These are phyloP conservation scores for Thymus quinquecostatus DNA, from an alignment of 257 asterid genomes.

Conservation along the genomic window DNA sequence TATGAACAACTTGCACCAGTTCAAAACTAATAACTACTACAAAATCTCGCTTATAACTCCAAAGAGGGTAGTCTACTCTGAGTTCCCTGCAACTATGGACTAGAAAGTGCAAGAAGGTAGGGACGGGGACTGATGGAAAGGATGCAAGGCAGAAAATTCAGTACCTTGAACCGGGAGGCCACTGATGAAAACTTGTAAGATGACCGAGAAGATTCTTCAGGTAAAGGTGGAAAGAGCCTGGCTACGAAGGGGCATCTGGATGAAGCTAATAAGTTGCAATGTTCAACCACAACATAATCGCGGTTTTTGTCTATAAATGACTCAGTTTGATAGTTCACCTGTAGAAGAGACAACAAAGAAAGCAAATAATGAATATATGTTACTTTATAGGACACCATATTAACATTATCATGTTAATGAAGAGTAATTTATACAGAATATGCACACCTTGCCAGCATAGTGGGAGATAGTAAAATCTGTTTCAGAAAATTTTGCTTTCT, in stretches of 20 bases:
- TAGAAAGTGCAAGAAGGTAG: slow-evolving; percentile 2
- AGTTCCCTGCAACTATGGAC: slow-evolving; percentile 18
- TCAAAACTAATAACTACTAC: background rate
- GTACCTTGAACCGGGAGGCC: slow-evolving; percentile 96
- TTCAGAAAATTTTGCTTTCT: slow-evolving; percentile 88
- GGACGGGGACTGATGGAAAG: slow-evolving; percentile 23
- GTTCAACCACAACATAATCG: slow-evolving; percentile 97
- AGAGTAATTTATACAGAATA: slow-evolving; percentile 33
- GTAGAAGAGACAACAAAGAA: slow-evolving; percentile 34
- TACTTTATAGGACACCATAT: slow-evolving; percentile 1
- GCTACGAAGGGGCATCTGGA: slow-evolving; percentile 80
- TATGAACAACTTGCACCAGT: background rate
- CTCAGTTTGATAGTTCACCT: slow-evolving; percentile 95
- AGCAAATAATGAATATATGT: slow-evolving; percentile 27
- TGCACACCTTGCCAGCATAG: slow-evolving; percentile 98
- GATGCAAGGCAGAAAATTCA: slow-evolving; percentile 27
- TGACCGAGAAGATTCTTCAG: slow-evolving; percentile 91
- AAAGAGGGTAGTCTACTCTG: background rate
- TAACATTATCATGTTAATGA: slow-evolving; percentile 16
- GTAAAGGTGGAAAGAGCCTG: slow-evolving; percentile 81
- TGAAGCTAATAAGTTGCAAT: slow-evolving; percentile 86
- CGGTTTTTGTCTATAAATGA: slow-evolving; percentile 93
- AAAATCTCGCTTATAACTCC: slow-evolving; percentile 7
- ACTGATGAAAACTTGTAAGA: slow-evolving; percentile 98
- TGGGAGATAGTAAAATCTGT: slow-evolving; percentile 92